Percentiles rank a stretch among this genome's conserved stretches.
These are phyloP conservation scores for Rhizopogon rudus DNA, from an alignment of 768 basidiomycete genomes.

Conservation along the genomic window DNA sequence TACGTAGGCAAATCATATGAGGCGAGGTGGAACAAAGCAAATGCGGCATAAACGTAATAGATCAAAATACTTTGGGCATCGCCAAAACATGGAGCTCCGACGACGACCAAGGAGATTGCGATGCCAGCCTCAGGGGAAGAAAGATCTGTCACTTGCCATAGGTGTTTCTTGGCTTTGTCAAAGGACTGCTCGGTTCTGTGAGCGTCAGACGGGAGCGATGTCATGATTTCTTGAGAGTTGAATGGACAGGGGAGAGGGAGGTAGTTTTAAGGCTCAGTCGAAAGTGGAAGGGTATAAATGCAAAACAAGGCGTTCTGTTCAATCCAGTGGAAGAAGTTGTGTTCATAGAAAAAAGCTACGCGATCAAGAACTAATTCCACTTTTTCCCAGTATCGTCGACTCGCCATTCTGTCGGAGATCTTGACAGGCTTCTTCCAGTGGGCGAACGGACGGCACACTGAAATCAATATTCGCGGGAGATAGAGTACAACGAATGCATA, in stretches of 20 bases:
- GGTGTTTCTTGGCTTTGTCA: constrained; percentile 31
- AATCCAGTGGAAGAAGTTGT: constrained; percentile 28
- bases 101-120: background rate
- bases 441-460: constrained; percentile 16
- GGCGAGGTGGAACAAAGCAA: constrained; percentile 14
- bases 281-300: constrained; percentile 24
- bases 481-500: constrained; percentile 25
- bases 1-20: constrained; percentile 13
- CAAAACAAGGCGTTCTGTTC: constrained; percentile 18
- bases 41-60: constrained; percentile 4
- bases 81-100: background rate
- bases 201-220: constrained; percentile 15
- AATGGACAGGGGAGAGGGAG: constrained; percentile 18
- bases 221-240: constrained; percentile 13
- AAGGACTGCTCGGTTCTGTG: constrained; percentile 26
- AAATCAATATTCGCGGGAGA: constrained; percentile 34
- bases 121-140: constrained; percentile 3
- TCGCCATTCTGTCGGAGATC: constrained; percentile 32
- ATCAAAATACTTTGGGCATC: background rate
- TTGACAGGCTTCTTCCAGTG: constrained; percentile 25
- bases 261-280: constrained; percentile 19
- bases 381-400: constrained; percentile 32
- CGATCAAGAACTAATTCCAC: constrained; percentile 33
- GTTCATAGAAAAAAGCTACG: constrained; percentile 34
- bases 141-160: constrained; percentile 24